Base-by-base conservation (phyloP, 2,329 filamentous ascomycete genomes). In the Pezicula radicicola region DNA sequence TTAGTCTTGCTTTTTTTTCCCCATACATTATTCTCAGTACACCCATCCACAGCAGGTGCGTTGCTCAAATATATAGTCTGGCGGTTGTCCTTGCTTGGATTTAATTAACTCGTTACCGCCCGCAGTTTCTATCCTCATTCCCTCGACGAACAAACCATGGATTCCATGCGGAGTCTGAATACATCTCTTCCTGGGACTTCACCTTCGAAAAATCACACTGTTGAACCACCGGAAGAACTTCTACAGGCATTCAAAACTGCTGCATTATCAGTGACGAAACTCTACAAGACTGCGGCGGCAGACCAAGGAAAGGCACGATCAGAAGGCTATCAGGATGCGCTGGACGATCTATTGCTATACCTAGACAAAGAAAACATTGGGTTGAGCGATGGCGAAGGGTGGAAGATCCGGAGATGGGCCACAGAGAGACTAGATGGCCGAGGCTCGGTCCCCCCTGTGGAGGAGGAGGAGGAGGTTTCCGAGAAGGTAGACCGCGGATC, bases 221-320 rank as follows among this genome's bases (percentile, higher is more conserved):
- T 63, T 53, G 75, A 76, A 43, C 73, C 75, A 16, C 78, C 81
- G 16, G 83, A 86, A 65, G 79, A 84, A 66, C 83, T 97, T 45
- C 83, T 97, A 52, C 87, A 93, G 62, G 87, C 90, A 53, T 99
- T 99, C 79, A 94, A 91, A 70, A 85, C 88, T 15, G 94, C 94
- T 33, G 94, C 94, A 18, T 79, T 97, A 33, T 96, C 91, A 6
- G 92, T 97, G 50, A 97, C 94, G 45, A 96, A 95, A 65, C 84
- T 99, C 13, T 97, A 97, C 75, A 97, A 96, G 72, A 92, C 87
- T 37, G 93, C 93, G 3, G 87, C 89, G 12, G 78, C 84, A 30
- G 88, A 89, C 46, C 86, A 94, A 67, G 79, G 86, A 46, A 85
- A 86, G 63, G 85, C 91, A 44, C 84, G 89, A 46, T 74, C 82